Base-by-base conservation (phyloP, 768 basidiomycete genomes). In the Amanita inopinata region DNA sequence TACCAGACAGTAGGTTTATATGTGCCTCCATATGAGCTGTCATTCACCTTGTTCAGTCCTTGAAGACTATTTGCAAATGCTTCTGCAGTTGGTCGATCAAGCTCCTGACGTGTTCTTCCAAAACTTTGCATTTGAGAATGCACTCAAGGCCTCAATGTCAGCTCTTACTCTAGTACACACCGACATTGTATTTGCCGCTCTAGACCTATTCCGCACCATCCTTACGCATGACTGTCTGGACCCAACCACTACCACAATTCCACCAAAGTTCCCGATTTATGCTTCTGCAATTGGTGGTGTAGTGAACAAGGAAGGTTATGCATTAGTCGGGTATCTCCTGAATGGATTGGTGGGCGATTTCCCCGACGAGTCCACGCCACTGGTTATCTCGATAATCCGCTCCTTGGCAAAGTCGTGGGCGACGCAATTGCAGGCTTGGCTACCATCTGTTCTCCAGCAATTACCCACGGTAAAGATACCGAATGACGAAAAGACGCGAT, bases 31-130 rank as follows among this genome's bases (percentile, higher is more conserved):
- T 14, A 7, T 44, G 8, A 14, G 24, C 10, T 14, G 9, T 19
- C 45, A 9, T 43, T 50, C 31, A 40, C 20, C 27, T 40, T 19
- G 38, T 50, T 31, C 49, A 98, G 96, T 97, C 19, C 65, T 99
- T 54, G 94, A 98, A 59, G 96, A 99, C 56, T 98, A 93, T 51
- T 56, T 91, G 39, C 91, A 89, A 48, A 71, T 91, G 62, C 62
- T 90, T 10, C 60, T 80, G 41, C 78, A 80, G 49, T 65, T 92
- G 53, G 60, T 81, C 37, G 74, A 80, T 32, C 62, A 71, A 49
- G 67, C 74, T 0, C 89, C 94, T 4, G 78, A 84, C 39, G 64
- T 87, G 32, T 75, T 92, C 50, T 84, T 94, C 64, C 69, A 78
- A 47, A 87, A 88, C 2, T 65, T 82, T 4, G 70, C 76, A 9